These are phyloP conservation scores for Naumovozyma castellii DNA, from an alignment of 805 yeast species.

Conservation along the genomic window DNA sequence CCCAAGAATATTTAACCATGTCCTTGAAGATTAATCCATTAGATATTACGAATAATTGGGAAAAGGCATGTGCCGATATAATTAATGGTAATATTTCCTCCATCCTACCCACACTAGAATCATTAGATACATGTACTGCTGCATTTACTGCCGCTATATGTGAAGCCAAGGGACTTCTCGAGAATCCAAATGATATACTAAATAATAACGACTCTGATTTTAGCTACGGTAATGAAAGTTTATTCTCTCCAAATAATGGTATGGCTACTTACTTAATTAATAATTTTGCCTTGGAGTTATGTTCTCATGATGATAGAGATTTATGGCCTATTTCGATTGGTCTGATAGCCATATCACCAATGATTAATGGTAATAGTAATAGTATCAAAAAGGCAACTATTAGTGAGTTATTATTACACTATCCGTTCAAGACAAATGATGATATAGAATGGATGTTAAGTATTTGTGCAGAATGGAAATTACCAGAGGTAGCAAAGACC, in stretches of 20 bases:
- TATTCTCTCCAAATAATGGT: slow-evolving; percentile 31
- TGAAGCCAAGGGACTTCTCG: slow-evolving; percentile 54
- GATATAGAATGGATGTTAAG: slow-evolving; percentile 74
- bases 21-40: slow-evolving; percentile 30
- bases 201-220: slow-evolving; percentile 14
- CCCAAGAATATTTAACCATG: slow-evolving; percentile 34
- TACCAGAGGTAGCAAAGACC: slow-evolving; percentile 47
- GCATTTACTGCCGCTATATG: slow-evolving; percentile 52
- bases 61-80: slow-evolving; percentile 44
- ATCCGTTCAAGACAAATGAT: slow-evolving; percentile 54
- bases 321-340: slow-evolving; percentile 67
- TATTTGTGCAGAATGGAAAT: slow-evolving; percentile 56
- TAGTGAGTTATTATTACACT: slow-evolving; percentile 50
- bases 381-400: slow-evolving; percentile 31
- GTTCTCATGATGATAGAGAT: slow-evolving; percentile 31
- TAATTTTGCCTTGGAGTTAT: slow-evolving; percentile 25
- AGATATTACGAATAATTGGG: slow-evolving; percentile 40
- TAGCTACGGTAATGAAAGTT: slow-evolving; percentile 9
- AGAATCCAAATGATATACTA: slow-evolving; percentile 13
- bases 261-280: slow-evolving; percentile 35
- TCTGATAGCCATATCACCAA: slow-evolving; percentile 39
- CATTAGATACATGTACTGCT: slow-evolving; percentile 52
- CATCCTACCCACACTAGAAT: slow-evolving; percentile 49
- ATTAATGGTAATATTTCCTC: slow-evolving; percentile 48
- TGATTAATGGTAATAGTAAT: slow-evolving; percentile 25